phyloP scores from a whole-genome alignment of 2,329 filamentous ascomycete genomes.

The Alternaria consortialis region DNA sequence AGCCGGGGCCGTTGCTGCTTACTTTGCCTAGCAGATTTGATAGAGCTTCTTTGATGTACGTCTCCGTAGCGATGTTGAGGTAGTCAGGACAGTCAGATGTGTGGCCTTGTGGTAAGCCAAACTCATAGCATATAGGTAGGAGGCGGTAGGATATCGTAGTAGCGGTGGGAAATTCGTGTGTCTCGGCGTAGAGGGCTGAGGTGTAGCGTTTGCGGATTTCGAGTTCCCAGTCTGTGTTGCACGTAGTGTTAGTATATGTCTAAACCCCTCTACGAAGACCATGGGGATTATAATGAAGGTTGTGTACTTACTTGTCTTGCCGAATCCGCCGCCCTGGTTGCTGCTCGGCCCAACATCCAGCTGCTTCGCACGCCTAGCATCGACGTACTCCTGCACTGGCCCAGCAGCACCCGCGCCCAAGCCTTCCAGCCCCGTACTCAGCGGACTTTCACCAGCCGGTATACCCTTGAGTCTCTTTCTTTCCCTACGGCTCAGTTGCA shows the following conservation, averaged over 20 bases:
- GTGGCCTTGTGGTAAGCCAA: constrained; percentile 65
- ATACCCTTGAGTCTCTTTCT: constrained; percentile 66
- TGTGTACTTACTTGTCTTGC: constrained; percentile 74
- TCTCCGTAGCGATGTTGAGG: constrained; percentile 69
- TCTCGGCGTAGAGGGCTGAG: constrained; percentile 68
- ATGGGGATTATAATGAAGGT: neutral
- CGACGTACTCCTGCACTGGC: constrained; percentile 46
- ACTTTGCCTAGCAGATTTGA: constrained; percentile 64
- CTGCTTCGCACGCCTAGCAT: constrained; percentile 54
- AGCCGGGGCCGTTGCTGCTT: constrained; percentile 62
- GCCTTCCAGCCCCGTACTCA: constrained; percentile 14
- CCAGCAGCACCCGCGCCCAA: constrained; percentile 25
- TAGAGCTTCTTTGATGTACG: constrained; percentile 69
- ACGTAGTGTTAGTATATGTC: constrained; percentile 11
- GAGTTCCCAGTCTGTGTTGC: constrained; percentile 64
- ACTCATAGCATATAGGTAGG: constrained; percentile 72
- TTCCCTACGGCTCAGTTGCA: constrained; percentile 68
- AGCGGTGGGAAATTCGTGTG: constrained; percentile 69
- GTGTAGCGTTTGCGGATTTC: constrained; percentile 72
- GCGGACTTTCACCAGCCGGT: constrained; percentile 50
- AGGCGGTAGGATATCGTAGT: constrained; percentile 67
- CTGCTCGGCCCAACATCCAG: constrained; percentile 69
- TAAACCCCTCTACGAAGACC: neutral
- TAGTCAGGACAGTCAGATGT: constrained; percentile 65
- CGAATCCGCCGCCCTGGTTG: constrained; percentile 76